Evolutionary conservation across 345 rosid species (phyloP).

Genomic region (Kandelia obovata): DNA sequence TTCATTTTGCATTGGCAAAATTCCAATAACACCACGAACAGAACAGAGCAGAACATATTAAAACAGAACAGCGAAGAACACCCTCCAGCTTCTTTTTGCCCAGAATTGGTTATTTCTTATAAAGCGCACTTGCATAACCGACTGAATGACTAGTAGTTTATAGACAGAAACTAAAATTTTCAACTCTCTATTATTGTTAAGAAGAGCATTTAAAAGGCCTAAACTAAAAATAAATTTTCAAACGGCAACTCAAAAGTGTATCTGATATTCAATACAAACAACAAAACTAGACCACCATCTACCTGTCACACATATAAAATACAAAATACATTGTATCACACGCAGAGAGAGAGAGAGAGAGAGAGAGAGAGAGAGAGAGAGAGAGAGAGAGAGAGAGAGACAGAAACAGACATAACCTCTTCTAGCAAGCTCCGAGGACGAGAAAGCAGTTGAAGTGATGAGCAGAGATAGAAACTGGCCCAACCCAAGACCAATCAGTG

Average conservation of each 20-base stretch:
- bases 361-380: background rate
- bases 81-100: background rate
- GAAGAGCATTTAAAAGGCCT: background rate
- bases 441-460: conserved; percentile 44
- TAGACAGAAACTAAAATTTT: background rate
- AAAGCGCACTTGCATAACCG: background rate
- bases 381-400: background rate
- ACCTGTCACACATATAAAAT: background rate
- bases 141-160: background rate
- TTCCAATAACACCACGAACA: background rate
- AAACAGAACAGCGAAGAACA: background rate
- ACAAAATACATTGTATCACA: background rate
- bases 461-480: conserved; percentile 77
- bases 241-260: background rate
- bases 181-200: background rate
- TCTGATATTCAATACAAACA: background rate
- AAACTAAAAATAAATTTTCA: background rate
- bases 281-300: background rate
- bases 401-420: conserved; percentile 39
- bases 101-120: background rate
- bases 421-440: conserved; percentile 59
- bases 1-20: background rate
- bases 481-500: conserved; percentile 59
- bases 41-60: background rate
- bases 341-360: background rate